Evolutionary conservation across 192 early-diverging fungal species (phyloP), one percentile per base, ranked within the genome.

Genomic region (Rhizophagus clarus): DNA sequence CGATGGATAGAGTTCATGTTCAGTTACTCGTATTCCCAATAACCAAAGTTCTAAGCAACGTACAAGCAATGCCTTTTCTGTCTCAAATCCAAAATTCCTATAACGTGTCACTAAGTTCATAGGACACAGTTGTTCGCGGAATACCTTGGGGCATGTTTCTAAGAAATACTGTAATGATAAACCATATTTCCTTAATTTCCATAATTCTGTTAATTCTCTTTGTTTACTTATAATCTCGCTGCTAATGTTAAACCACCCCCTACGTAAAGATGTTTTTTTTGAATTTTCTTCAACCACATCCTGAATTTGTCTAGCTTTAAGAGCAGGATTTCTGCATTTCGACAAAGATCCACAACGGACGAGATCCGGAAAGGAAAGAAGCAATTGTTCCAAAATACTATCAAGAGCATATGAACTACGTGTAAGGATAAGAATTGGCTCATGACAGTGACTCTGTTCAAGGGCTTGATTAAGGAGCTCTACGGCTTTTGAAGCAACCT

Each of bases 361-460:
- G 0, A 85, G 14, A 24, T 81, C 76, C 17, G 56, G 79, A 28
- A 81, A 63, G 2, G n/a, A 22, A 26, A 68, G 29, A 28, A 61
- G 4, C 5, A 81, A 22, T 31, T 78, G 22, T 7, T 28, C 34
- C 0, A 85, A 66, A 76, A 81, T 83, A 15, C 22, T 56, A 61
- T 81, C 76, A 9, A 83, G 61, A 4, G 45, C 45, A 24, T 62
- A 29, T 28, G 76, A 60, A 51, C 72, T 77, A 11, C 78, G 63
- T 22, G 84, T 56, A 4, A 85, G 66, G 5, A 85, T 61, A 28
- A 85, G 24, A 28, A 85, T 71, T 4, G 82, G 82, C 26, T 75
- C 74, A 24, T 64, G 63, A 34, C 51, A 74, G 12, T 81, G 79
- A 22, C 76, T 56, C 22, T 47, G 22, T 32, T 61, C 20, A 17